Conservation (phyloP, 192 early-diverging fungal species). For the Coemansia sp. region DNA sequence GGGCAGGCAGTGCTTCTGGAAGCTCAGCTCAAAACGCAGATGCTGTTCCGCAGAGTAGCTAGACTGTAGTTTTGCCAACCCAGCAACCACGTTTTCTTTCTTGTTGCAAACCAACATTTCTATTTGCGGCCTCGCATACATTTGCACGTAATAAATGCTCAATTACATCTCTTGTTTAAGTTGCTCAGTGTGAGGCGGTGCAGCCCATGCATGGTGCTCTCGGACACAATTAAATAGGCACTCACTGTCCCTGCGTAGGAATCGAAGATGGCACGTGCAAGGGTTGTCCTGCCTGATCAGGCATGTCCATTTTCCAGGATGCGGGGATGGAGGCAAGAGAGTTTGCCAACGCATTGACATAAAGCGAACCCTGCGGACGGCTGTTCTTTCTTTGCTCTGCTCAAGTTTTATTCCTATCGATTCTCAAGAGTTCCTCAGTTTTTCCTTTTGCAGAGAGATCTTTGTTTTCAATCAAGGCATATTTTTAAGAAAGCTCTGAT, state of each 20-base stretch:
- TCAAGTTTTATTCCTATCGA: background rate
- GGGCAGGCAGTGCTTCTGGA: background rate
- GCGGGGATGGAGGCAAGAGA: conserved; percentile 9
- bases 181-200: background rate
- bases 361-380: background rate
- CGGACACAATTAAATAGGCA: background rate
- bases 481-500: background rate
- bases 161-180: background rate
- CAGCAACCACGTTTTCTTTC: background rate
- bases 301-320: conserved; percentile 1
- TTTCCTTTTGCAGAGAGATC: background rate
- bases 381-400: background rate
- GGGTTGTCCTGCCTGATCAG: conserved; percentile 4
- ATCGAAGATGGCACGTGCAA: background rate
- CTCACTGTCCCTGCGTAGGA: background rate
- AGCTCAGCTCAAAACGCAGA: background rate
- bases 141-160: conserved; percentile 1
- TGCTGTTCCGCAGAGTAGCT: background rate
- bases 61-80: background rate
- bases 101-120: background rate
- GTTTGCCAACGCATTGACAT: background rate
- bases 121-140: background rate
- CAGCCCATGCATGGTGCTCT: background rate
- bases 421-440: conserved; percentile 3
- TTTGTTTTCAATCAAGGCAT: background rate